Conservation (phyloP, 805 yeast genomes). For the Tetrapisispora pingtungensis region DNA sequence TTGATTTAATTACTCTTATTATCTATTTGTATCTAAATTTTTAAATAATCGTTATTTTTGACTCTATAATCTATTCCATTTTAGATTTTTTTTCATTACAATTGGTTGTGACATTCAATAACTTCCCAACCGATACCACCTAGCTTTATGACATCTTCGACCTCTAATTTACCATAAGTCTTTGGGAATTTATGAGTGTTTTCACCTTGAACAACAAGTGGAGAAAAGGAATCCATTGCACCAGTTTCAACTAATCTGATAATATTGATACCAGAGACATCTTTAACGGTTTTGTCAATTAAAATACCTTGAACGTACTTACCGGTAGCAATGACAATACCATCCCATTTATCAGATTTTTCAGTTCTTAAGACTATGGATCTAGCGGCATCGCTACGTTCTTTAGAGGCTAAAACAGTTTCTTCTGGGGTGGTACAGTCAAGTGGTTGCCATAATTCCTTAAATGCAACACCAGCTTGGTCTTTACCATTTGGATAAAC, state of each 20-base stretch:
- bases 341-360: constrained; percentile 16
- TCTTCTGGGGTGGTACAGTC: constrained; percentile 18
- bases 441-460: constrained; percentile 31
- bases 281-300: constrained; percentile 14
- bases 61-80: too few relatives aligned
- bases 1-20: too few relatives aligned
- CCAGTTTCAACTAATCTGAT: constrained; percentile 20
- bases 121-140: constrained; percentile 25
- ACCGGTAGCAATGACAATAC: constrained; percentile 26
- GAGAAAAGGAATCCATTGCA: constrained; percentile 6
- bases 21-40: too few relatives aligned
- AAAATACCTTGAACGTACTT: constrained; percentile 28
- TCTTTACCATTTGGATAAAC: constrained; percentile 25
- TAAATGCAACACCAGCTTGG: constrained; percentile 20
- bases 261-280: constrained; percentile 19
- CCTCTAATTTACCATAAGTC: constrained; percentile 13
- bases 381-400: constrained; percentile 10
- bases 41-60: too few relatives aligned
- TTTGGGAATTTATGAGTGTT: constrained; percentile 22
- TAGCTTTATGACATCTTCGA: constrained; percentile 16
- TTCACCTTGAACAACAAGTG: constrained; percentile 18
- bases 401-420: constrained; percentile 8
- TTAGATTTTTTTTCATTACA: too few relatives aligned
- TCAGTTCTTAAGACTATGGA: constrained; percentile 22
- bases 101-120: constrained; percentile 15